Conservation (phyloP, 805 yeast species). For the Metschnikowia chrysomelidarum region DNA sequence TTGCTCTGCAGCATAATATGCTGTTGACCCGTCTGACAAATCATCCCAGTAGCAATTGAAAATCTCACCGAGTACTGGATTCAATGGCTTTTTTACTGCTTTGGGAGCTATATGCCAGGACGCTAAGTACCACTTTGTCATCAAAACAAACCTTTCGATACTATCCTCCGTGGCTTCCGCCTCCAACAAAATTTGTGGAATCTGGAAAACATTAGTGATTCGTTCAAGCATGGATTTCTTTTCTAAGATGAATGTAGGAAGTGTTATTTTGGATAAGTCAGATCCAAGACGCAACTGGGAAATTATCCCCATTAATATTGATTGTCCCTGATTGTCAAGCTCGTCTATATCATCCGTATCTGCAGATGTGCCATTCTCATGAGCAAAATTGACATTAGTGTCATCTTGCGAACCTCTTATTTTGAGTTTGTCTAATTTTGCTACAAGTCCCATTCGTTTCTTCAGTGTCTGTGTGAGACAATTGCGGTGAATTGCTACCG, state of each 20-base stretch:
- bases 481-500: no score
- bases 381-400: not conserved
- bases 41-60: conserved; percentile 93
- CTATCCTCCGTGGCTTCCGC: conserved; percentile 65
- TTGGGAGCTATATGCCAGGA: conserved; percentile 99
- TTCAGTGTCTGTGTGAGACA: not conserved
- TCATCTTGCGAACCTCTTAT: conserved; percentile 14
- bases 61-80: conserved; percentile 91
- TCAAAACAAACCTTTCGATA: conserved; percentile 64
- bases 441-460: conserved; percentile 27
- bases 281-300: conserved; percentile 90
- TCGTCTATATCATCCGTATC: conserved; percentile 71
- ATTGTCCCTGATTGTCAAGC: conserved; percentile 86
- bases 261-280: conserved; percentile 84
- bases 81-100: conserved; percentile 95
- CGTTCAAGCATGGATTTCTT: conserved; percentile 96
- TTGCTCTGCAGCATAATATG: conserved; percentile 89
- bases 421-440: conserved; percentile 28
- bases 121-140: conserved; percentile 86
- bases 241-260: conserved; percentile 93
- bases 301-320: conserved; percentile 81
- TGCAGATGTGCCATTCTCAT: conserved; percentile 7
- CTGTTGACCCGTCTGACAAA: conserved; percentile 60
- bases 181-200: conserved; percentile 68
- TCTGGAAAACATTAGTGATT: conserved; percentile 82